Percentiles rank a stretch among this genome's conserved stretches.
phyloP scores from a whole-genome alignment of 2,329 filamentous ascomycete species.

The Curvularia sp. region DNA sequence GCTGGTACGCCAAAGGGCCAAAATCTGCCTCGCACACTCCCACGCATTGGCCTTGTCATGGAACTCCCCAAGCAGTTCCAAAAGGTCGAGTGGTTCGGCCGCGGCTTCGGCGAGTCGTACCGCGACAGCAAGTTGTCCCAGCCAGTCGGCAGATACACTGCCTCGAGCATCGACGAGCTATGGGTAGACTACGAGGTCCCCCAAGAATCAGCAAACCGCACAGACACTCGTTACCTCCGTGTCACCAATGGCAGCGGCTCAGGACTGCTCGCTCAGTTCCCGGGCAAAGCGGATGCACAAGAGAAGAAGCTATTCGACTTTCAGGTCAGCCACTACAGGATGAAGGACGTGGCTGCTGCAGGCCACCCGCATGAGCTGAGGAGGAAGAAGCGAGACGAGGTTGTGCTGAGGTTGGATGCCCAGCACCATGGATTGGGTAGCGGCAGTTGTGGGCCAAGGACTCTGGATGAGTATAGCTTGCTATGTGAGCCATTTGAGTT shows the following conservation, averaged over 20 bases:
- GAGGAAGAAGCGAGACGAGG: conserved; percentile 61
- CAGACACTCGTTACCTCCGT: conserved; percentile 65
- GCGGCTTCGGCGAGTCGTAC: conserved; percentile 71
- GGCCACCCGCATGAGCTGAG: conserved; percentile 70
- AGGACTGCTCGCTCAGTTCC: conserved; percentile 40
- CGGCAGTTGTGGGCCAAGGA: conserved; percentile 67
- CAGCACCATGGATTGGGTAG: conserved; percentile 69
- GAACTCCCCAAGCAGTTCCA: conserved; percentile 58
- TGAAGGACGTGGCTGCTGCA: conserved; percentile 63
- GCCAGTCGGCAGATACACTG: conserved; percentile 59
- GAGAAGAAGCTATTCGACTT: conserved; percentile 54
- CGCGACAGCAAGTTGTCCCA: conserved; percentile 69
- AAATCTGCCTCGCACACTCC: conserved; percentile 62
- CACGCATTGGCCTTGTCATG: conserved; percentile 68
- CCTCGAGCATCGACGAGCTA: conserved; percentile 57
- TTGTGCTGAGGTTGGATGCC: conserved; percentile 66
- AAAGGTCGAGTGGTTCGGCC: conserved; percentile 66
- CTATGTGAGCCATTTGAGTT: conserved; percentile 51
- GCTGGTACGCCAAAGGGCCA: conserved; percentile 57
- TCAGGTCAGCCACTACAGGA: conserved; percentile 62
- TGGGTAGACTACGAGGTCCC: conserved; percentile 70
- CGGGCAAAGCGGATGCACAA: conserved; percentile 25
- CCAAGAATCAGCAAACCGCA: conserved; percentile 71
- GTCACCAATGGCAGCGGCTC: conserved; percentile 23
- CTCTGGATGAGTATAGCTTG: conserved; percentile 52